These are phyloP conservation scores for Marasmius tenuissimus DNA, from an alignment of 1,284 basidiomycete genomes.

Conservation along the genomic window DNA sequence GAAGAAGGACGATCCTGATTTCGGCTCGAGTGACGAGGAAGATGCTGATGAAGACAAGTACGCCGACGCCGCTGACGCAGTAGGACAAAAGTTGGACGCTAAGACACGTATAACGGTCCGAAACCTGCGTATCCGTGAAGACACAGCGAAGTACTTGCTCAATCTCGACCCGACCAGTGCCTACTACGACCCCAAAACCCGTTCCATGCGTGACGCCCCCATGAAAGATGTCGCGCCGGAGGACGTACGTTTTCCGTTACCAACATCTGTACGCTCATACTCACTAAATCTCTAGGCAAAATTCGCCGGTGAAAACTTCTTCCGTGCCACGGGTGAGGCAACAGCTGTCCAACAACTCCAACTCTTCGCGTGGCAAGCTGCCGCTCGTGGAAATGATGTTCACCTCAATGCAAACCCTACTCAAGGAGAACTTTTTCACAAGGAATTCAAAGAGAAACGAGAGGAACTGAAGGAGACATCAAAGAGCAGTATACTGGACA, in stretches of 20 bases:
- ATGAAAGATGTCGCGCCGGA: constrained; percentile 75
- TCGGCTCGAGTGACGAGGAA: constrained; percentile 94
- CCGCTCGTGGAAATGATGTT: constrained; percentile 90
- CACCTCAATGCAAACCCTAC: constrained; percentile 75
- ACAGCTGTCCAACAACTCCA: constrained; percentile 89
- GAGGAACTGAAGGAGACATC: constrained; percentile 86
- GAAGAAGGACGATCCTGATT: constrained; percentile 56
- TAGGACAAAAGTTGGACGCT: constrained; percentile 96
- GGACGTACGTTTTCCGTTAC: constrained; percentile 58
- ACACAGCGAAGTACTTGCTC: constrained; percentile 98
- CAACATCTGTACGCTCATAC: constrained; percentile 9
- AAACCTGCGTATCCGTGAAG: constrained; percentile 97
- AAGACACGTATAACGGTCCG: constrained; percentile 98
- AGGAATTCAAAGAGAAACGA: constrained; percentile 57
- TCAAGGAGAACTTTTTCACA: constrained; percentile 9
- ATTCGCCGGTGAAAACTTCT: constrained; percentile 97
- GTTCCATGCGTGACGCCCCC: constrained; percentile 99
- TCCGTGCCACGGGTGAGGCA: constrained; percentile 89
- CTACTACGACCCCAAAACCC: constrained; percentile 99
- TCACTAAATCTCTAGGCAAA: constrained; percentile 53
- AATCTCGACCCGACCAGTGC: constrained; percentile 95
- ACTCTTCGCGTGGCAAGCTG: constrained; percentile 97
- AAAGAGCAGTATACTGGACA: constrained; percentile 84
- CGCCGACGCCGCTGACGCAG: constrained; percentile 95
- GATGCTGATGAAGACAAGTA: constrained; percentile 96